Evolutionary conservation across 495 filamentous ascomycete species (phyloP).

Genomic region (Penicillium macrosclerotiorum): DNA sequence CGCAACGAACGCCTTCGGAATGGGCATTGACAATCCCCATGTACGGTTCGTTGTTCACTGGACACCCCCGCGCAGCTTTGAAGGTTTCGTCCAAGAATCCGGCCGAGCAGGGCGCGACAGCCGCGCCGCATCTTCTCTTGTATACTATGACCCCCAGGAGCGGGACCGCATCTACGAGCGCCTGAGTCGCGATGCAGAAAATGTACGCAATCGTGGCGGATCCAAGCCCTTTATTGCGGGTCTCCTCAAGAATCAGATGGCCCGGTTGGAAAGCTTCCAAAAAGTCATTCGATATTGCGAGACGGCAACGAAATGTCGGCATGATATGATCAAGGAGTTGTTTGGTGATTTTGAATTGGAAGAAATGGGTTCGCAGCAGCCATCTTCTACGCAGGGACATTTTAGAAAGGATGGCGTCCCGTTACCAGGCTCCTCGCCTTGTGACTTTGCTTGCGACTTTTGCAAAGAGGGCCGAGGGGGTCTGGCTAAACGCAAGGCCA

Average conservation of each 20-base stretch:
- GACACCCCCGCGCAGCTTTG: conserved; percentile 87
- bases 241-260: conserved; percentile 34
- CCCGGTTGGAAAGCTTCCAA: conserved; percentile 45
- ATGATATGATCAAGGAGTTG: conserved; percentile 72
- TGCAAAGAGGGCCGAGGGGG: conserved; percentile 69
- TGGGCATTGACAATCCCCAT: conserved; percentile 95
- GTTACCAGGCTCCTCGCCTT: conserved; percentile 39
- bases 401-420: neutral
- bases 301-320: conserved; percentile 66
- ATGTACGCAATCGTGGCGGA: conserved; percentile 34
- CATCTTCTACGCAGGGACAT: conserved; percentile 17
- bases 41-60: conserved; percentile 94
- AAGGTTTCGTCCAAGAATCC: conserved; percentile 94
- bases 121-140: conserved; percentile 76
- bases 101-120: conserved; percentile 89
- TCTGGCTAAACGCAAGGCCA: conserved; percentile 60
- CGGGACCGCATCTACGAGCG: conserved; percentile 67
- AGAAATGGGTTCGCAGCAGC: conserved; percentile 38
- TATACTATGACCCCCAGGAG: conserved; percentile 87
- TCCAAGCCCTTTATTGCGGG: conserved; percentile 11
- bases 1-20: conserved; percentile 92
- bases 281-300: conserved; percentile 81
- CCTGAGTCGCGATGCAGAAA: conserved; percentile 36
- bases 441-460: conserved; percentile 86
- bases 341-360: conserved; percentile 66